Base-by-base conservation (phyloP, 176 grass and related monocot species). In the Triticum dicoccoides region DNA sequence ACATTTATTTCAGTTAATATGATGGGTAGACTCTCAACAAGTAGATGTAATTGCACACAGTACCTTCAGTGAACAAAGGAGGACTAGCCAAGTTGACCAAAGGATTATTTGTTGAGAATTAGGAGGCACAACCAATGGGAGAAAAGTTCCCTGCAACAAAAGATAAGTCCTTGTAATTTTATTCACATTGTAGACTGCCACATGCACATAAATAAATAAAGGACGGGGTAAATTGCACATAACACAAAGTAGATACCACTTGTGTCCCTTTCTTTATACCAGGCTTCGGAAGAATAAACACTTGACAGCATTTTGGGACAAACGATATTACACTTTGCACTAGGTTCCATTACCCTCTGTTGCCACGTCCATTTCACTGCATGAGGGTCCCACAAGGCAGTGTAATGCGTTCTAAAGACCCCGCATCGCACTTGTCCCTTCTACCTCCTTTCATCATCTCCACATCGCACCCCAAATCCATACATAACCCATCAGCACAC, bases 41-140 rank as follows among this genome's bases (percentile, higher is more conserved):
- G 44, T 65, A 80, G 42, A 88, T 77, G 32, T 63, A 20, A 17
- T 21, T 87, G 65, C 44, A 51, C 71, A 78, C 38, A 45, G 51
- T 98, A 99, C 97, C 97, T 99, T 99, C n/a, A 99, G 49, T 20
- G 92, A 94, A 90, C 92, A 94, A 90, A 99, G 88, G 85, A 96
- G 61, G 61, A 88, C 77, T 86, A 99, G 85, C 92, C 97, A 99
- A 65, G 82, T 73, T 70, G 94, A 92, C 97, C 97, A 99, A 77
- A 99, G 82, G 39, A 92, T 85, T 63, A 96, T 73, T 91, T 94
- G 90, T 37, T 86, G 88, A 93, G 84, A 83, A 90, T 73, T 93
- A 76, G 97, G 89, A 87, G 97, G 92, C 86, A 99, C 90, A 69
- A 99, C 90, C 77, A 99, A 70, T 71, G 92, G 90, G 87, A 99